These are phyloP conservation scores for Penicillium concentricum DNA, from an alignment of 2,329 filamentous ascomycete genomes.

Conservation along the genomic window DNA sequence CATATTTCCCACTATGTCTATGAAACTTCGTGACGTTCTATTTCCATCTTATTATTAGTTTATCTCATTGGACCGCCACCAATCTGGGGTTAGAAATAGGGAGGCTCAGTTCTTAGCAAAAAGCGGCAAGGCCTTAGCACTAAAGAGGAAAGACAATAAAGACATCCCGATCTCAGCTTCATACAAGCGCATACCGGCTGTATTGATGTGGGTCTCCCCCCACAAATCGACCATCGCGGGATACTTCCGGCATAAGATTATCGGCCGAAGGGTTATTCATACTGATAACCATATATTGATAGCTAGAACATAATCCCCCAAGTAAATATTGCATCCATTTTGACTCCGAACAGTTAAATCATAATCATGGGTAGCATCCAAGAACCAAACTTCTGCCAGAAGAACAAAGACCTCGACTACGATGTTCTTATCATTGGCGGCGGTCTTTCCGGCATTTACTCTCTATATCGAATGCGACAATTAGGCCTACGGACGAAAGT, in stretches of 20 bases:
- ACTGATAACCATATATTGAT: background rate
- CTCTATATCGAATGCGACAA: constrained; percentile 5
- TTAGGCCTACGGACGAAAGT: constrained; percentile 7
- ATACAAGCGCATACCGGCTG: background rate
- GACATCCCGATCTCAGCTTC: background rate
- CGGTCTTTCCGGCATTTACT: constrained; percentile 15
- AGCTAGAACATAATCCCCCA: background rate
- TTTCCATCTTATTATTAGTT: too few relatives aligned
- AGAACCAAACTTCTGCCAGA: background rate
- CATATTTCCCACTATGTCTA: background rate
- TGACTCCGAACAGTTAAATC: background rate
- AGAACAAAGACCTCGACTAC: background rate
- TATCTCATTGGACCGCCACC: too few relatives aligned
- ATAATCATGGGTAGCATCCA: background rate
- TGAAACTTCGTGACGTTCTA: background rate
- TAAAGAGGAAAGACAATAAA: too few relatives aligned
- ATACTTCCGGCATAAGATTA: background rate
- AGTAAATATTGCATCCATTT: background rate
- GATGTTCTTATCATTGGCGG: constrained; percentile 20
- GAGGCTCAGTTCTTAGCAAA: too few relatives aligned
- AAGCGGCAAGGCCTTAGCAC: too few relatives aligned
- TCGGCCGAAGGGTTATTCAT: background rate
- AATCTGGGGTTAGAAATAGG: too few relatives aligned
- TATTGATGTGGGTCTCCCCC: background rate
- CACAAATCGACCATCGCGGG: background rate